Evolutionary conservation across 108 stramenopile species (phyloP), one percentile per base, ranked within the genome.

Genomic region (Craspedostauros australis): DNA sequence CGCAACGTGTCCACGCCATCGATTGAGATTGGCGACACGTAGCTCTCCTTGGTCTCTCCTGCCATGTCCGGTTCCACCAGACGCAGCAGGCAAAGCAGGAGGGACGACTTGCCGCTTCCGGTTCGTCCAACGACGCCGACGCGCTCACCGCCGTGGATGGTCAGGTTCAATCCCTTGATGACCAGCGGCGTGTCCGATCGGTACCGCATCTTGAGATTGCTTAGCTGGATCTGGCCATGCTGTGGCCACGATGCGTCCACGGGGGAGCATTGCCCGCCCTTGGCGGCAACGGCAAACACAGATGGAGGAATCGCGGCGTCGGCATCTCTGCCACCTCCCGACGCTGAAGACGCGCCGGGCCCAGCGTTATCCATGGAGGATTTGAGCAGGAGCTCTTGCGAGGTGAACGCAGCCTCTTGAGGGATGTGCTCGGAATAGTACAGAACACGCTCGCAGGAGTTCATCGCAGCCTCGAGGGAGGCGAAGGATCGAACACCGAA

Each of bases 71-170:
- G 87, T 50, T 96, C 95, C 8, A 94, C 88, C 16, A 96, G 52
- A 16, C 96, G 84, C 57, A 96, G 79, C 33, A 98, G 66, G 29
- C 71, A 66, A 41, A 88, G 61, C 29, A 98, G 59, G 50, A 88
- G 44, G 7, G 69, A 72, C 32, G 44, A 49, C 57, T 92, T 92
- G 11, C 90, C 90, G 21, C 44, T 50, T 0, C 88, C 88, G 0
- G 88, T 96, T 50, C 77, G 60, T 4, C 95, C 96, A 0, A 93
- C 92, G 15, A 97, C 83, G 40, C 96, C 96, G 19, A 97, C 66
- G 9, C 87, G 57, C 48, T 88, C 82, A 12, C 95, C 90, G 7
- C 88, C 75, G 1, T 62, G 62, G 33, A 96, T 85, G 21, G 58
- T 51, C 23, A 96, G 88, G 42, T 81, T 75, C 28, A 98, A 29